Percentiles rank a stretch among this genome's conserved stretches.
Evolutionary conservation across 371 early-diverging fungal genomes (phyloP).

Genomic region (Rhizopus delemar): DNA sequence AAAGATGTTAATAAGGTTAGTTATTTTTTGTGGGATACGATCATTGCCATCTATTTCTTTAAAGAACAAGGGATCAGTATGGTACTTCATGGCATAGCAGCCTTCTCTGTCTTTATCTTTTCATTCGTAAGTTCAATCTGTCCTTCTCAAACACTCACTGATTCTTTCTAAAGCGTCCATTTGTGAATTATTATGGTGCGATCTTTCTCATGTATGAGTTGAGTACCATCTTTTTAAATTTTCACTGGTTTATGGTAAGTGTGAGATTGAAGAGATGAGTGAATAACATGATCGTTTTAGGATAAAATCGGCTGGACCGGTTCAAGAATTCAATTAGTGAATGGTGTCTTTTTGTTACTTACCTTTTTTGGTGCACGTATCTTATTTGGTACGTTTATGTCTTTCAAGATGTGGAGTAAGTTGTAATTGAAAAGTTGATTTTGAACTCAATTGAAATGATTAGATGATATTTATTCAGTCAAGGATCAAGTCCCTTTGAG

Average conservation of each 20-base stretch:
- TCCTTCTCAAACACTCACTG: background rate
- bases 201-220: slow-evolving; percentile 89
- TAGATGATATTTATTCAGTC: slow-evolving; percentile 48
- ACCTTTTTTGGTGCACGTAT: slow-evolving; percentile 81
- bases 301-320: slow-evolving; percentile 83
- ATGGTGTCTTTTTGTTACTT: slow-evolving; percentile 72
- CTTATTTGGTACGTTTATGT: slow-evolving; percentile 77
- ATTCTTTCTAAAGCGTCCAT: slow-evolving; percentile 62
- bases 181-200: slow-evolving; percentile 84
- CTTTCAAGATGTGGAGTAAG: slow-evolving; percentile 64
- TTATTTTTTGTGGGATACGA: slow-evolving; percentile 91
- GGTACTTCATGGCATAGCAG: slow-evolving; percentile 80
- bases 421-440: background rate
- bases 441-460: background rate
- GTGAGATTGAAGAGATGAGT: background rate
- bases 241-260: slow-evolving; percentile 85
- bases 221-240: slow-evolving; percentile 89
- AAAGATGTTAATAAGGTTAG: slow-evolving; percentile 41
- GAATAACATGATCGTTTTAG: slow-evolving; percentile 24
- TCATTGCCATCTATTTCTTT: slow-evolving; percentile 68
- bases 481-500: slow-evolving; percentile 58
- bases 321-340: slow-evolving; percentile 72
- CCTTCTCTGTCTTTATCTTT: slow-evolving; percentile 74
- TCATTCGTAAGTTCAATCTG: slow-evolving; percentile 63
- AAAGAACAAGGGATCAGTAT: slow-evolving; percentile 78